Evolutionary conservation across 768 basidiomycete species (phyloP).

Genomic region (Neoboletus brunneissimus): DNA sequence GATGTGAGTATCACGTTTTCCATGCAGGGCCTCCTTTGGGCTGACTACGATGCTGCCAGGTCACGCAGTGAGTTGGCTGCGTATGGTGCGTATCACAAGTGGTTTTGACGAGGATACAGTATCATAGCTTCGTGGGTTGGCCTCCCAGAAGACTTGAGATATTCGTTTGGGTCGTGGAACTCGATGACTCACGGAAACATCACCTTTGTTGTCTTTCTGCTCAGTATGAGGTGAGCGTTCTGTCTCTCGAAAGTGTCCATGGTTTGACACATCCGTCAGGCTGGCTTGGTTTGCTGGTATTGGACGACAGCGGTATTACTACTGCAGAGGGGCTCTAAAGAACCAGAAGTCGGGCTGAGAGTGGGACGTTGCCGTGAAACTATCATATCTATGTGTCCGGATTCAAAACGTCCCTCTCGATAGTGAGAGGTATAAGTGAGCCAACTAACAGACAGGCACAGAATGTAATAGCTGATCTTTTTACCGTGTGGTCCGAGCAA

Average conservation of each 20-base stretch:
- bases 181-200: conserved; percentile 76
- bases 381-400: not conserved
- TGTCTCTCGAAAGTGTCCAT: not conserved
- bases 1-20: conserved; percentile 49
- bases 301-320: conserved; percentile 45
- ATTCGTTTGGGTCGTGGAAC: conserved; percentile 58
- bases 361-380: not conserved
- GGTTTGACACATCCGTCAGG: conserved; percentile 30
- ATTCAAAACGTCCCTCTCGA: not conserved
- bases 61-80: conserved; percentile 52
- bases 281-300: conserved; percentile 56
- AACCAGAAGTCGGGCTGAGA: conserved; percentile 15
- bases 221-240: conserved; percentile 48
- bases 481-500: conserved; percentile 27
- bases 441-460: not conserved
- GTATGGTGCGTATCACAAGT: not conserved
- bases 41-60: conserved; percentile 33
- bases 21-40: not conserved
- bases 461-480: not conserved
- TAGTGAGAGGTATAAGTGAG: not conserved
- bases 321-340: conserved; percentile 22
- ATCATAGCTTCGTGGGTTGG: conserved; percentile 54
- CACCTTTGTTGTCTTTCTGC: conserved; percentile 55
- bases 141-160: conserved; percentile 56
- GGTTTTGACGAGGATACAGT: conserved; percentile 36